phyloP scores from a whole-genome alignment of 2,329 filamentous ascomycete genomes.

The Penicillium sp. region DNA sequence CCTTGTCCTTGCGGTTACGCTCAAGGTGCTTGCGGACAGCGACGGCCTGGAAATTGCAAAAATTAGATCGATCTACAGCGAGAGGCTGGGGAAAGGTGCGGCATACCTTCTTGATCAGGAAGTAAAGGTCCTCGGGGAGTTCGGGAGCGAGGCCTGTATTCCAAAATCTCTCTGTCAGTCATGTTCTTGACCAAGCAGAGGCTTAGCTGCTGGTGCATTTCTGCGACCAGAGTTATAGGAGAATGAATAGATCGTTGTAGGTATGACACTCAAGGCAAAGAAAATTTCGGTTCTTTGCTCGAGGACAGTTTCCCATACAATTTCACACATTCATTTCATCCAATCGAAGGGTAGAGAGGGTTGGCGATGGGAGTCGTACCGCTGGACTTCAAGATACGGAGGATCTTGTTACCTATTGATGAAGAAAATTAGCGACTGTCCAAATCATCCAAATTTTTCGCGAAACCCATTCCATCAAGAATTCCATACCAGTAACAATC shows the following conservation, averaged over 20 bases:
- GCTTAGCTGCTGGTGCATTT: slow-evolving; percentile 53
- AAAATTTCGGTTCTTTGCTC: not conserved
- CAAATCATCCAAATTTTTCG: not conserved
- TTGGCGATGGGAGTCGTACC: slow-evolving; percentile 63
- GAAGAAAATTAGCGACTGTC: slow-evolving; percentile 40
- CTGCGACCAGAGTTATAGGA: slow-evolving; percentile 25
- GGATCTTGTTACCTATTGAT: slow-evolving; percentile 90
- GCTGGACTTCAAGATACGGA: slow-evolving; percentile 95
- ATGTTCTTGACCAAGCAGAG: slow-evolving; percentile 76
- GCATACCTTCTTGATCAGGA: slow-evolving; percentile 98
- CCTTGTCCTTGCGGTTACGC: slow-evolving; percentile 99
- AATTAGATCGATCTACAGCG: not conserved
- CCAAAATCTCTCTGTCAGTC: slow-evolving; percentile 87
- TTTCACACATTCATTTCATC: slow-evolving; percentile 23
- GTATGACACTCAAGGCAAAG: not conserved
- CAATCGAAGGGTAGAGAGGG: slow-evolving; percentile 20
- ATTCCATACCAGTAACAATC: slow-evolving; percentile 81
- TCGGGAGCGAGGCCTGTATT: slow-evolving; percentile 94
- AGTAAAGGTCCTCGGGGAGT: slow-evolving; percentile 99
- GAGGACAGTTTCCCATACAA: slow-evolving; percentile 8
- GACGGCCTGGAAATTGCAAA: slow-evolving; percentile 64
- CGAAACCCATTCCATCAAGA: not conserved
- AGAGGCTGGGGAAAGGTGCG: not conserved
- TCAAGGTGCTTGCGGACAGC: slow-evolving; percentile 99
- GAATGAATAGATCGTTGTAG: slow-evolving; percentile 9